Evolutionary conservation across 345 rosid species (phyloP), one percentile per base, ranked within the genome.

Genomic region (Aethionema arabicum): DNA sequence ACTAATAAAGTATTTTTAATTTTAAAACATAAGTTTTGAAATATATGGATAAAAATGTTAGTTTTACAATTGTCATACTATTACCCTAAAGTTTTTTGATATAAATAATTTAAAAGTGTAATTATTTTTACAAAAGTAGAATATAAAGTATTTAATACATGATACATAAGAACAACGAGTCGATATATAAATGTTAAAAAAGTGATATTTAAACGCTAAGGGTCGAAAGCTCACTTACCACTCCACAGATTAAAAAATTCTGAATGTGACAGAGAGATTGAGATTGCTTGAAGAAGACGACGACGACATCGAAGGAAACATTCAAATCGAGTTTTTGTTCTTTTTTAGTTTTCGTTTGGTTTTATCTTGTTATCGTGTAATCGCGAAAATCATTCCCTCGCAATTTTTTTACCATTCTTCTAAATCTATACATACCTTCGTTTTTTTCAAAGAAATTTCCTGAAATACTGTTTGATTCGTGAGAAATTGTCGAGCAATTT

Each of bases 251-350:
- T 32, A 51, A 72, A 65, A 65, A 51, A 21, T 21, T 21, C 52
- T 12, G 87, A 83, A 37, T 75, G 55, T 52, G 82, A 68, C 32
- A 67, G 39, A 56, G 65, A 35, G 63, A 69, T 62, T 52, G 60
- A 57, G 79, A 32, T 63, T 38, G 46, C 27, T 59, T 59, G 58
- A 46, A 64, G 70, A 52, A 59, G 66, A 57, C 40, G 70, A 63
- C 38, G 58, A 63, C 67, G 44, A 57, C 39, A 15, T 2, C 27
- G 11, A 38, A 76, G 65, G 83, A 74, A 37, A 49, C 1, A 60
- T 50, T 67, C 70, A 51, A 51, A 13, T 10, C 32, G 1, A 10
- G 13, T 45, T 43, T 63, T 42, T 51, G 5, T 36, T 45, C 43
- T 42, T 48, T 11, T 31, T 32, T 47, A 11, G 0, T 11, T 5